Percentiles rank a stretch among this genome's conserved stretches.
Conservation (phyloP, 768 basidiomycete genomes). For the Kwoniella europaea region DNA sequence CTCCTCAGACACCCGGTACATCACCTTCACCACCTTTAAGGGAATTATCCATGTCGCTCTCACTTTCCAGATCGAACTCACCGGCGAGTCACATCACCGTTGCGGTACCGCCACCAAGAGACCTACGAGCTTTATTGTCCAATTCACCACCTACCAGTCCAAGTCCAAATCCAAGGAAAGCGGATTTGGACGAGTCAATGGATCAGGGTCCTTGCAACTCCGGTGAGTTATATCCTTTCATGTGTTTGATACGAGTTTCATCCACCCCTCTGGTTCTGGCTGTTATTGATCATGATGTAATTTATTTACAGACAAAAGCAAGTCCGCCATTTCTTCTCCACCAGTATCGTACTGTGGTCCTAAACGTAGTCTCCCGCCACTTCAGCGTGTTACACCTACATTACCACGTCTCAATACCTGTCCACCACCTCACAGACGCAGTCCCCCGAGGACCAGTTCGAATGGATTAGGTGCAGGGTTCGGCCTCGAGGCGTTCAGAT, state of each 20-base stretch:
- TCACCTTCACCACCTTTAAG: constrained; percentile 1
- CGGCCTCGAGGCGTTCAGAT: constrained; percentile 4
- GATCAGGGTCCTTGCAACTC: background rate
- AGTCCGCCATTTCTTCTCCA: too few relatives aligned
- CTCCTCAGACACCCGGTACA: constrained; percentile 10
- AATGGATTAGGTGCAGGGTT: background rate
- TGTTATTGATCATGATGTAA: background rate
- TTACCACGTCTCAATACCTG: background rate
- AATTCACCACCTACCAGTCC: background rate
- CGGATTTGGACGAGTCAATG: background rate
- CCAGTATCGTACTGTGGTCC: too few relatives aligned
- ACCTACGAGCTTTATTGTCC: background rate
- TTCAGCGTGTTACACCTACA: background rate
- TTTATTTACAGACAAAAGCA: background rate
- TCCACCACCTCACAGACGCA: background rate
- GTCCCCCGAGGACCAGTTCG: background rate
- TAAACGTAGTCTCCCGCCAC: background rate
- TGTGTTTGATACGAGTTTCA: background rate
- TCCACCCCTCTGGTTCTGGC: background rate
- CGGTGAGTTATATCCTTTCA: background rate
- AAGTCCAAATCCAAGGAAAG: background rate
- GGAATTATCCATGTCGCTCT: constrained; percentile 1
- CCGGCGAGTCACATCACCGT: background rate
- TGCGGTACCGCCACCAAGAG: constrained; percentile 1
- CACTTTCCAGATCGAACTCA: background rate